Evolutionary conservation across 495 filamentous ascomycete genomes (phyloP).

Genomic region (Penicillium odoratum): DNA sequence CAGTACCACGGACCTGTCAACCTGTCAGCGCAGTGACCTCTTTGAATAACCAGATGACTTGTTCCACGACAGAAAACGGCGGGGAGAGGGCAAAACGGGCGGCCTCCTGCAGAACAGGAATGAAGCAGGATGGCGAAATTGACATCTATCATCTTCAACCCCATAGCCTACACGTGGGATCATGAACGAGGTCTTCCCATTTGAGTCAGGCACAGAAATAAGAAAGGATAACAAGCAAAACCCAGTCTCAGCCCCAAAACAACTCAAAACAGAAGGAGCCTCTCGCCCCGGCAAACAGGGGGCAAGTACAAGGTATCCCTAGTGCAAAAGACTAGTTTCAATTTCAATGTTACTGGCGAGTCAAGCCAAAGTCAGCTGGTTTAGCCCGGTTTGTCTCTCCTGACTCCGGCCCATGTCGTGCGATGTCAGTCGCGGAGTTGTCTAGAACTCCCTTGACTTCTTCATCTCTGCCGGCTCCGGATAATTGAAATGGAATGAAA

Average conservation of each 20-base stretch:
- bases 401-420: slow-evolving; percentile 21
- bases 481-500: slow-evolving; percentile 14
- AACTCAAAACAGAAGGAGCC: not conserved
- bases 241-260: not conserved
- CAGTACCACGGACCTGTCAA: slow-evolving; percentile 4
- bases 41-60: slow-evolving; percentile 14
- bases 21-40: slow-evolving; percentile 9
- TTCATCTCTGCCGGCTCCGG: slow-evolving; percentile 6
- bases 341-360: slow-evolving; percentile 28
- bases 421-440: slow-evolving; percentile 26
- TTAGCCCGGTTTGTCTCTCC: slow-evolving; percentile 11
- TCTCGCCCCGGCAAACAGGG: not conserved
- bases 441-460: slow-evolving; percentile 14
- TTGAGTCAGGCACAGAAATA: not conserved
- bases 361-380: slow-evolving; percentile 22
- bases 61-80: slow-evolving; percentile 45
- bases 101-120: slow-evolving; percentile 39
- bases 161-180: slow-evolving; percentile 16
- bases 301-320: slow-evolving; percentile 3
- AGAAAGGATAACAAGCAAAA: not conserved
- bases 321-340: slow-evolving; percentile 21
- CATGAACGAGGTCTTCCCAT: slow-evolving; percentile 3
- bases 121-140: slow-evolving; percentile 12
- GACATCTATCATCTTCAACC: slow-evolving; percentile 3
- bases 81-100: slow-evolving; percentile 31